These are phyloP conservation scores for Vinca minor DNA, from an alignment of 257 asterid genomes.

Conservation along the genomic window DNA sequence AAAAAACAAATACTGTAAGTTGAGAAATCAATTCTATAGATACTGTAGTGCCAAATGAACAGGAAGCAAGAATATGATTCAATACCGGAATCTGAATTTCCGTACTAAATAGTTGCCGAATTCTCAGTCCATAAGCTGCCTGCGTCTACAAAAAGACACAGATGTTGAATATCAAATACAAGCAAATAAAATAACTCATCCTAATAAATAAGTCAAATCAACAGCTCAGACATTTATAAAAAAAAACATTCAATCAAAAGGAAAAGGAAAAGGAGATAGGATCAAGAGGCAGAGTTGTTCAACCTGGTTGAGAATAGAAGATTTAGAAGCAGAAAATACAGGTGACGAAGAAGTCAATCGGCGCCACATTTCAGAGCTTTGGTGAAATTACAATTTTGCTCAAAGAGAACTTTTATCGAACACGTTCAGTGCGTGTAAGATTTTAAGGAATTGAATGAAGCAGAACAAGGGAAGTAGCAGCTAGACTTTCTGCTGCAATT, in stretches of 20 bases:
- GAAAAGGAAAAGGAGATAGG: background rate
- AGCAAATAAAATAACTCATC: background rate
- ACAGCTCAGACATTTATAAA: background rate
- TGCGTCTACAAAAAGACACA: conserved; percentile 20
- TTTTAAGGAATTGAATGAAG: no score
- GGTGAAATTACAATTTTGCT: background rate
- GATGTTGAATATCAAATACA: conserved; percentile 5
- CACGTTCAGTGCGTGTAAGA: conserved; percentile 9
- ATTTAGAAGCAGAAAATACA: conserved; percentile 31
- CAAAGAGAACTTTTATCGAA: conserved; percentile 9
- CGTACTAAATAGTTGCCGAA: conserved; percentile 34
- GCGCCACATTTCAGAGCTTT: conserved; percentile 60
- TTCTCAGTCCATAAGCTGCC: conserved; percentile 39
- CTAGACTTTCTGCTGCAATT: background rate
- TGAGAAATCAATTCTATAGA: background rate
- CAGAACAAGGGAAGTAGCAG: background rate
- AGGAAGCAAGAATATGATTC: background rate
- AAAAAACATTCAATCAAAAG: no score
- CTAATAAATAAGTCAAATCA: background rate
- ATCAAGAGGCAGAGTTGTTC: background rate
- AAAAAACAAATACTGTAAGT: background rate
- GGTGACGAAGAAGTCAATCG: conserved; percentile 47
- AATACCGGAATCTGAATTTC: conserved; percentile 48
- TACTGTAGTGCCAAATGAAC: background rate
- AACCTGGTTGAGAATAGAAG: conserved; percentile 47